Base-by-base conservation (phyloP, 495 filamentous ascomycete genomes). In the Astrothelium macrocarpum region DNA sequence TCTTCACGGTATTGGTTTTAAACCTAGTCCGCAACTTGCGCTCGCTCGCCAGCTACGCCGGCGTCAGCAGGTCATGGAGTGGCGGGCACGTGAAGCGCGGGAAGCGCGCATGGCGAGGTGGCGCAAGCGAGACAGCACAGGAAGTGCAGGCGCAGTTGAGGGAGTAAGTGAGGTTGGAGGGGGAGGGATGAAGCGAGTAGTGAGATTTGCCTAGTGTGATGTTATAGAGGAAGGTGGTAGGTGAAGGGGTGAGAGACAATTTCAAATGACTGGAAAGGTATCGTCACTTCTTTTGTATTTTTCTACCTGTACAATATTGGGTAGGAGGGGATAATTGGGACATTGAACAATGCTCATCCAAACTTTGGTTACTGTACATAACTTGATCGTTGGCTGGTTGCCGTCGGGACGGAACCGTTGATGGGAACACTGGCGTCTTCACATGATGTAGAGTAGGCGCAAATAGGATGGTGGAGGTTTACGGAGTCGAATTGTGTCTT, bases 1-100 rank as follows among this genome's bases (percentile, higher is more conserved):
- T 18, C 70, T 79, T 59, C 77, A 95, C 73, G 93, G 93, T 16
- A 87, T 97, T 70, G 93, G 92, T 1, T 97, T 95, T 75, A 87
- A 84, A 66, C 93, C 93, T 0, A 97, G 91, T 10, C 81, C 91
- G 20, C 88, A 88, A 34, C 85, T 91, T 32, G 92, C 90, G 0
- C 86, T 89, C 73, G 84, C 85, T 29, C 80, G 93, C 62, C 80
- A 83, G 7, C 83, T 91, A 72, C 88, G 84, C 72, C 80, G 92
- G 64, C 82, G 84, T 69, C 85, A 88, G 74, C 93, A 97, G 75
- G 80, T 97, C 53, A 81, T 84, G 59, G 90, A 95, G 59, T 97
- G 93, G 80, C 85, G 82, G 70, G 85, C 80, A 62, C 80, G 93
- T 2, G 91, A 96, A 73, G 87, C 89, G 64, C 79, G 85, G 59